These are phyloP conservation scores for Thraustotheca clavata DNA, from an alignment of 352 stramenopile genomes.

Conservation along the genomic window DNA sequence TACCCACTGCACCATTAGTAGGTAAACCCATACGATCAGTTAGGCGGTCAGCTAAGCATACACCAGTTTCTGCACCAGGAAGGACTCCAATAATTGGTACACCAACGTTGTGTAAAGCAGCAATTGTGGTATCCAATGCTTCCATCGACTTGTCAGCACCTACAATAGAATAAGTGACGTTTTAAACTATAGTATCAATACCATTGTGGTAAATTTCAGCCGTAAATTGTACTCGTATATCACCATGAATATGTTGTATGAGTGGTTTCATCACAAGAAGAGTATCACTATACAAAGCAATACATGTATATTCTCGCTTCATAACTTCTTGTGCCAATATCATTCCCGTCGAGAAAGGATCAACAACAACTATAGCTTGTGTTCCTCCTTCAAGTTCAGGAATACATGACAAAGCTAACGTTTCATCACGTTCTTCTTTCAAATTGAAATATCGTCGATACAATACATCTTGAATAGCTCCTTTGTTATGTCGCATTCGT, in stretches of 20 bases:
- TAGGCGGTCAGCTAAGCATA: constrained; percentile 85
- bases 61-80: constrained; percentile 89
- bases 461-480: constrained; percentile 71
- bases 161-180: not conserved
- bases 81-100: constrained; percentile 70
- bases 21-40: constrained; percentile 82
- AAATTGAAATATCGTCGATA: constrained; percentile 78
- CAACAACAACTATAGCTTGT: constrained; percentile 86
- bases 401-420: constrained; percentile 47
- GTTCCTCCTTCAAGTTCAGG: constrained; percentile 25
- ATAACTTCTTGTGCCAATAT: constrained; percentile 85
- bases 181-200: not conserved
- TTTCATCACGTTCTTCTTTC: constrained; percentile 42
- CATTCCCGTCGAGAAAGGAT: constrained; percentile 93
- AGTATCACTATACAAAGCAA: constrained; percentile 75
- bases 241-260: constrained; percentile 50
- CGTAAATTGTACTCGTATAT: constrained; percentile 42
- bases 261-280: constrained; percentile 63
- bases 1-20: constrained; percentile 77
- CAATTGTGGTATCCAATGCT: constrained; percentile 33
- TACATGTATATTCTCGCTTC: constrained; percentile 73
- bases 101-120: constrained; percentile 4
- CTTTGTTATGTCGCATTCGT: constrained; percentile 46
- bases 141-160: constrained; percentile 18
- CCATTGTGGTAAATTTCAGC: constrained; percentile 70